These are phyloP conservation scores for Quercus dentata DNA, from an alignment of 306 rosid genomes.

Conservation along the genomic window DNA sequence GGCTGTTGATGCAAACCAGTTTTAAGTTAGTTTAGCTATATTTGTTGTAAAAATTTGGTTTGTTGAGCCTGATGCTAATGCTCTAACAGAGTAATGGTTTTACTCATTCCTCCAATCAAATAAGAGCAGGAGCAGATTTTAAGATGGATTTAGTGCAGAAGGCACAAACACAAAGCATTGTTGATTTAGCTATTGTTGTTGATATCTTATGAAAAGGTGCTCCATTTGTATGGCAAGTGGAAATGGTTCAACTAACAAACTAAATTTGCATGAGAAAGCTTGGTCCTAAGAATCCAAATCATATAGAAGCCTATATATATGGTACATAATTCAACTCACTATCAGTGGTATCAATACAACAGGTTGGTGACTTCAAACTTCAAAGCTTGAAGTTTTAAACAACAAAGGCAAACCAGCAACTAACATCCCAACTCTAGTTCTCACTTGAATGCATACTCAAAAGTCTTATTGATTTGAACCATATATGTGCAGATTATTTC, in stretches of 20 bases:
- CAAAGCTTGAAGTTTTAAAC: background rate
- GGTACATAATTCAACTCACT: background rate
- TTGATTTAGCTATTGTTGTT: background rate
- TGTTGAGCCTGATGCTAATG: too few relatives aligned
- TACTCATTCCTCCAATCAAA: background rate
- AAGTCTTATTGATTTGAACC: background rate
- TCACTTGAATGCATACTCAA: background rate
- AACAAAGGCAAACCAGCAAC: background rate
- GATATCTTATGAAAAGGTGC: background rate
- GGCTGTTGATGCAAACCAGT: too few relatives aligned
- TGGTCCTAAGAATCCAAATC: background rate
- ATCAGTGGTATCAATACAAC: background rate
- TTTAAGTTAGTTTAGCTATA: too few relatives aligned
- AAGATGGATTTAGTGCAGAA: background rate
- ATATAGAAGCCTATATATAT: background rate
- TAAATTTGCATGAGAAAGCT: background rate
- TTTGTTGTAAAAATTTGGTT: too few relatives aligned
- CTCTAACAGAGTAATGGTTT: too few relatives aligned
- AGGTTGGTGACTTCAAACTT: background rate
- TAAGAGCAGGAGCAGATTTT: background rate
- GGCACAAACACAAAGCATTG: background rate
- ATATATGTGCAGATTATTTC: background rate
- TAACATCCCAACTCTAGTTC: background rate
- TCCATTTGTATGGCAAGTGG: background rate
- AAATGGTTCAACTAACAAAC: background rate